phyloP scores from a whole-genome alignment of 2,329 filamentous ascomycete species.

The Aspergillus novoparasiticus region DNA sequence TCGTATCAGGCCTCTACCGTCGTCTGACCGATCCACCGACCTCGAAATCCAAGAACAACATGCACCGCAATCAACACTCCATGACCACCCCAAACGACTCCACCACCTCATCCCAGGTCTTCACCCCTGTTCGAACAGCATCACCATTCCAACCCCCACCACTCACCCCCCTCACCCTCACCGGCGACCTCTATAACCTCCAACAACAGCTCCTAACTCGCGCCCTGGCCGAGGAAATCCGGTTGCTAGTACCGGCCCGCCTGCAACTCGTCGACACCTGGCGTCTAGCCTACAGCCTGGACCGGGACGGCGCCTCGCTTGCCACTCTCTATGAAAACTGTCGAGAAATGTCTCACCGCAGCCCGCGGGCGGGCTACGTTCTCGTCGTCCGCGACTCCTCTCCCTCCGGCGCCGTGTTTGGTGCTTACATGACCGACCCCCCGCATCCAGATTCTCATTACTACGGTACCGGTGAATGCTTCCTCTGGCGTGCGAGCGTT shows the following conservation, averaged over 20 bases:
- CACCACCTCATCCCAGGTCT: slow-evolving; percentile 38
- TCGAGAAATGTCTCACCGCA: slow-evolving; percentile 64
- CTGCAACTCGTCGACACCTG: slow-evolving; percentile 86
- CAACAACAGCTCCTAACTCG: slow-evolving; percentile 65
- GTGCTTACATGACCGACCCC: slow-evolving; percentile 88
- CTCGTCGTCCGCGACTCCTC: slow-evolving; percentile 77
- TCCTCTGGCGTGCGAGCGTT: slow-evolving; percentile 77
- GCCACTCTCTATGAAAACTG: slow-evolving; percentile 83
- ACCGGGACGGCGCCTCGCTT: slow-evolving; percentile 87
- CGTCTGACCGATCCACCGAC: slow-evolving; percentile 57
- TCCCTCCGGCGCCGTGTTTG: slow-evolving; percentile 64
- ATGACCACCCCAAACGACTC: slow-evolving; percentile 50
- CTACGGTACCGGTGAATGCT: slow-evolving; percentile 96
- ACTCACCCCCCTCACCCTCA: slow-evolving; percentile 75
- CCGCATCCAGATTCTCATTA: slow-evolving; percentile 81
- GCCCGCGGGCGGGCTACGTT: slow-evolving; percentile 79
- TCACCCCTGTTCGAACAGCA: slow-evolving; percentile 58
- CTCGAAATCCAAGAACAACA: slow-evolving; percentile 22
- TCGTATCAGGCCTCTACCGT: slow-evolving; percentile 66
- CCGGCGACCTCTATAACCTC: slow-evolving; percentile 58
- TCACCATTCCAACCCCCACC: slow-evolving; percentile 88
- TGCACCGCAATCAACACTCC: slow-evolving; percentile 20
- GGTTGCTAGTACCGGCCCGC: slow-evolving; percentile 81
- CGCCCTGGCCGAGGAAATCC: slow-evolving; percentile 86
- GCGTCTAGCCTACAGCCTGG: slow-evolving; percentile 83